Percentiles rank a stretch among this genome's conserved stretches.
Evolutionary conservation across 345 rosid genomes (phyloP).

Genomic region (Brassica carinata): DNA sequence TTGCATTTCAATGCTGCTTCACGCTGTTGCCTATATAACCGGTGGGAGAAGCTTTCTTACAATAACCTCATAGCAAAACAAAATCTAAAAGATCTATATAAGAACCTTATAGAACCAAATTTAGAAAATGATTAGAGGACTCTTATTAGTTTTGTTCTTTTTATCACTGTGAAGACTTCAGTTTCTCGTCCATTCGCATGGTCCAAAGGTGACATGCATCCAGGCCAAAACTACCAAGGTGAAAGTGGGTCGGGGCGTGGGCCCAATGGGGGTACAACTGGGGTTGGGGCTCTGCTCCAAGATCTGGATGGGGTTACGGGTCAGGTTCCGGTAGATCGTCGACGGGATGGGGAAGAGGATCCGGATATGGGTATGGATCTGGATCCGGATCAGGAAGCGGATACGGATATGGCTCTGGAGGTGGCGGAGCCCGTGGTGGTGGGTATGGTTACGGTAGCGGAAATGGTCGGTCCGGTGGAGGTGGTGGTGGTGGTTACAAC

Average conservation of each 20-base stretch:
- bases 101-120: neutral
- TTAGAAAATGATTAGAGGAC: conserved; percentile 27
- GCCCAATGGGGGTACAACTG: conserved; percentile 82
- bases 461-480: conserved; percentile 50
- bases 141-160: conserved; percentile 31
- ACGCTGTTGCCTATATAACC: conserved; percentile 37
- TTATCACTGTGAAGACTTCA: conserved; percentile 30
- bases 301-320: conserved; percentile 83
- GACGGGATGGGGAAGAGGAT: conserved; percentile 71
- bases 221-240: conserved; percentile 47
- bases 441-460: conserved; percentile 79
- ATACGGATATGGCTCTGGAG: conserved; percentile 69
- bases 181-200: conserved; percentile 29
- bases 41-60: conserved; percentile 26
- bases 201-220: conserved; percentile 33
- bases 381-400: conserved; percentile 79
- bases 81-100: neutral
- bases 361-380: conserved; percentile 70
- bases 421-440: conserved; percentile 76
- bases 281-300: conserved; percentile 89
- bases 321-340: conserved; percentile 79
- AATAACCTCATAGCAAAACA: conserved; percentile 23
- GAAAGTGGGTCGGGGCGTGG: conserved; percentile 71
- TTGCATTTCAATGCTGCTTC: conserved; percentile 26
- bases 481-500: conserved; percentile 39